Evolutionary conservation across 1,284 basidiomycete species (phyloP).

Genomic region (Limonomyces culmigenus): DNA sequence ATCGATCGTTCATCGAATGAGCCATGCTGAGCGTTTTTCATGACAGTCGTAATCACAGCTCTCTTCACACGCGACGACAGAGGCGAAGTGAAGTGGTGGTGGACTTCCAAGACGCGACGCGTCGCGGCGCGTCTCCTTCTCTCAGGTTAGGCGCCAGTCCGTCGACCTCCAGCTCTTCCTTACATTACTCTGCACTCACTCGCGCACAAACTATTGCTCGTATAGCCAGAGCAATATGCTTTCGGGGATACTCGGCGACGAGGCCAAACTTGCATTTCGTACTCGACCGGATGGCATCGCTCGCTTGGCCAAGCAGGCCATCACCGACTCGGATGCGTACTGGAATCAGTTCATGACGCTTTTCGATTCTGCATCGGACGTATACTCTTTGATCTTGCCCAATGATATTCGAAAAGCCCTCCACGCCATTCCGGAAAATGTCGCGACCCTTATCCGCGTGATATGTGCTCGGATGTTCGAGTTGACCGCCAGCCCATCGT

Average conservation of each 20-base stretch:
- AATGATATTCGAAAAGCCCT: slow-evolving; percentile 61
- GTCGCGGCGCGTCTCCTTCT: too few relatives aligned
- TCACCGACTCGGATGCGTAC: slow-evolving; percentile 55
- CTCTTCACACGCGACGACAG: too few relatives aligned
- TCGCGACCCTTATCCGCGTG: slow-evolving; percentile 65
- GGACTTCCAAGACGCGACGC: too few relatives aligned
- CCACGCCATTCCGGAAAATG: slow-evolving; percentile 68
- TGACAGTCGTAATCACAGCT: too few relatives aligned
- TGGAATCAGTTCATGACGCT: slow-evolving; percentile 81
- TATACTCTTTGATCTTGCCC: slow-evolving; percentile 57
- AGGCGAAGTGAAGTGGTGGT: too few relatives aligned
- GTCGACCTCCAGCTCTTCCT: too few relatives aligned
- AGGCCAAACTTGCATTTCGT: slow-evolving; percentile 77
- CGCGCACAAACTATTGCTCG: too few relatives aligned
- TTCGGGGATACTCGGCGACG: slow-evolving; percentile 51
- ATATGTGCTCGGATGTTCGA: slow-evolving; percentile 65
- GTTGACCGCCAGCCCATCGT: slow-evolving; percentile 67
- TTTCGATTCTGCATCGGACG: slow-evolving; percentile 78
- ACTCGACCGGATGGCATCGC: slow-evolving; percentile 65
- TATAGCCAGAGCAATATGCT: too few relatives aligned
- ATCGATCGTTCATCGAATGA: too few relatives aligned
- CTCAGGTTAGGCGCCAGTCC: too few relatives aligned
- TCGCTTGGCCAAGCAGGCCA: slow-evolving; percentile 58
- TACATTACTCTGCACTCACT: too few relatives aligned
- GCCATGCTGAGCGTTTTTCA: too few relatives aligned